These are phyloP conservation scores for Thraustochytrium sp. DNA, from an alignment of 352 stramenopile species.

Conservation along the genomic window DNA sequence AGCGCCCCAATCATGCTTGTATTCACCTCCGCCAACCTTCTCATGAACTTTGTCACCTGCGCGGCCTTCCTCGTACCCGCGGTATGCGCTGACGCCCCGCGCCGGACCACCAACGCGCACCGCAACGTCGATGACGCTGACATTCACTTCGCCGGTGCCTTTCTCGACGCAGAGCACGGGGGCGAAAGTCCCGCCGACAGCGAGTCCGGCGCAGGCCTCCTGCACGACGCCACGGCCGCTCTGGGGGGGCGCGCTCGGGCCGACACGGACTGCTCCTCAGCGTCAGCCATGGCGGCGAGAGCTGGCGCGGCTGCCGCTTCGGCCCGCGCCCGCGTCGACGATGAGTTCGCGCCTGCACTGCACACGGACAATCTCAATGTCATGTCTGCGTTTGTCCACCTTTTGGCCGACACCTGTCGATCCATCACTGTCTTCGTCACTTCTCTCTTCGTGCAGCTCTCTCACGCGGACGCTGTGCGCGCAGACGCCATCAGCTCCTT, in stretches of 20 bases:
- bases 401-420: conserved; percentile 17
- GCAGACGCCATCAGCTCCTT: conserved; percentile 36
- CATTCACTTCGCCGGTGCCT: neutral
- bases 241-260: too few relatives aligned
- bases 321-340: too few relatives aligned
- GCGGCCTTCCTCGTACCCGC: neutral
- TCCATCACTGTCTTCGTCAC: conserved; percentile 45
- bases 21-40: conserved; percentile 21
- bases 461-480: conserved; percentile 1
- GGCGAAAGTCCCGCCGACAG: neutral
- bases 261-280: neutral
- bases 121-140: neutral
- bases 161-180: neutral
- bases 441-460: neutral
- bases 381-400: conserved; percentile 31
- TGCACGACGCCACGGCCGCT: too few relatives aligned
- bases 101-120: too few relatives aligned
- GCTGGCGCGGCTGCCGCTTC: too few relatives aligned
- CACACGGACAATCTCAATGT: conserved; percentile 36
- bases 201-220: too few relatives aligned
- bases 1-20: conserved; percentile 18
- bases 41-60: conserved; percentile 33
- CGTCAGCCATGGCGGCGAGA: too few relatives aligned
- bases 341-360: too few relatives aligned
- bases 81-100: neutral